Base-by-base conservation (phyloP, 2,329 filamentous ascomycete species). In the Coleophoma cylindrospora region DNA sequence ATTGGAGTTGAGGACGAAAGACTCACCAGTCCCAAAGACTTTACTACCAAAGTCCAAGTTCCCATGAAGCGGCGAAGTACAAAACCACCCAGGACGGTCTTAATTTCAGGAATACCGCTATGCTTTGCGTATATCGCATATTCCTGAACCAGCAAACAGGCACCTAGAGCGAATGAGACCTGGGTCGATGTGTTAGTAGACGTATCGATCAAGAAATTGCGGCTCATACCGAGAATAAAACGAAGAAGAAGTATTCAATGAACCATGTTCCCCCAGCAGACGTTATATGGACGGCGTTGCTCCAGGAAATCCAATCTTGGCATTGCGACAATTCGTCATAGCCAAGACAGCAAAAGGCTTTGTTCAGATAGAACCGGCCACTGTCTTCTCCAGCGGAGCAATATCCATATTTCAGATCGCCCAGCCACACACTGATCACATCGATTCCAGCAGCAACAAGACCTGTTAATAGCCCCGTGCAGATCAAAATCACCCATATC, bases 91-190 rank as follows among this genome's bases (percentile, higher is more conserved):
- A 99, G 73, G 9, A 99, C 82, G 3, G 91, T 96, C 75, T 99
- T 99, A 70, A 99, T 95, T 73, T 99, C 92, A 6, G 92, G 91
- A 59, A 99, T 96, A 70, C 92, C 92, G 66, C 90, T 96, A 64
- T 97, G 92, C 66, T 88, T 92, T 44, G 92, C 92, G 69, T 96
- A 89, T 5, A 87, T 76, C 21, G 89, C 90, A 68, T 91, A 97
- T 60, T 86, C 82, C 60, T 86, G 83, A 13, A 97, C 91, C 48
- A 97, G 72, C 48, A 91, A 65, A 48, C 87, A 89, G 10, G 94
- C 90, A 51, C 79, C 81, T 36, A 83, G 75, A 22, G 92, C 91
- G 64, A 95, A 92, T 8, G 87, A 61, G 10, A 92, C 75, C 87
- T 91, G 45, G 2, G 6, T 3, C 5, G n/a, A 44, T 15, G n/a